phyloP scores from a whole-genome alignment of 2,329 filamentous ascomycete species.

The Kalaharituber pfeilii region DNA sequence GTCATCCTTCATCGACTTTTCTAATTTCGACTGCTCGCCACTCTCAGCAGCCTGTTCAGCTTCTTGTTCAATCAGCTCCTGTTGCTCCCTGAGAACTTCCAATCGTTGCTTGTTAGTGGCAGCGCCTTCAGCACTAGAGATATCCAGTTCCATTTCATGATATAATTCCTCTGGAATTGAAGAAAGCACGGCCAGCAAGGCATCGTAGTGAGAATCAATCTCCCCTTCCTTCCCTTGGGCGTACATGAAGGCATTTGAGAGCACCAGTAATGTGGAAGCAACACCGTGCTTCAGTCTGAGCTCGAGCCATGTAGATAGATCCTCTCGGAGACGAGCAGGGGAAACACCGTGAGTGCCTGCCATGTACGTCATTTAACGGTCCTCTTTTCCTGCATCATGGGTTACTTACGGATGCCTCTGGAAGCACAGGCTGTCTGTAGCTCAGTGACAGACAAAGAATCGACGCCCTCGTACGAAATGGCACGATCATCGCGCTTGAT shows the following conservation, averaged over 20 bases:
- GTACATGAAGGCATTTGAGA: constrained; percentile 98
- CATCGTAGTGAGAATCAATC: constrained; percentile 77
- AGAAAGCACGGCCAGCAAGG: constrained; percentile 76
- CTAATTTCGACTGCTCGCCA: neutral
- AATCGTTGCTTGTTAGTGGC: constrained; percentile 98
- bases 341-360: constrained; percentile 65
- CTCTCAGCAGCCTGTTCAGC: constrained; percentile 72
- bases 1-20: constrained; percentile 56
- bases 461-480: constrained; percentile 85
- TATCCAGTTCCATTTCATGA: constrained; percentile 98
- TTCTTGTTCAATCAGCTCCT: constrained; percentile 94
- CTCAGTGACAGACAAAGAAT: constrained; percentile 81
- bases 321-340: constrained; percentile 69
- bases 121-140: constrained; percentile 88
- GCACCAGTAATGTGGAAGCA: constrained; percentile 84
- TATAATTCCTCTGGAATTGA: constrained; percentile 95
- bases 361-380: neutral
- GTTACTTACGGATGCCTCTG: constrained; percentile 53
- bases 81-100: constrained; percentile 94
- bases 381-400: neutral
- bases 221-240: constrained; percentile 68
- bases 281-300: constrained; percentile 83
- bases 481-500: constrained; percentile 96
- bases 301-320: constrained; percentile 86
- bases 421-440: constrained; percentile 82